A percentile compares a stretch with the other conserved stretches of the same genome.
These are phyloP conservation scores for Trametes cinnabarina DNA, from an alignment of 768 basidiomycete species.

Conservation along the genomic window DNA sequence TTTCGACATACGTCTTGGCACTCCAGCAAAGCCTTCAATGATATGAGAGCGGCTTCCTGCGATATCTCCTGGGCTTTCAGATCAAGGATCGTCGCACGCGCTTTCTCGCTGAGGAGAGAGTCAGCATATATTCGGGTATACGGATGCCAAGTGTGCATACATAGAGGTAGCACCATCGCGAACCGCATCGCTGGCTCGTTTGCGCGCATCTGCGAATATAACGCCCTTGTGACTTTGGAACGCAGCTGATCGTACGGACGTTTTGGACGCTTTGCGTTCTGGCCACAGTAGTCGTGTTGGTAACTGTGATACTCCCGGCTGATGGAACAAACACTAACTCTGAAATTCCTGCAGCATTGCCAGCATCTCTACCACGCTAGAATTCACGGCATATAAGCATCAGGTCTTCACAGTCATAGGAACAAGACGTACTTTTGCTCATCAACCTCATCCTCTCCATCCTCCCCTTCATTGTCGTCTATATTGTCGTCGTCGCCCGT, in stretches of 20 bases:
- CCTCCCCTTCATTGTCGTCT: conserved; percentile 4
- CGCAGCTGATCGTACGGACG: conserved; percentile 18
- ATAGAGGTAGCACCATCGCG: conserved; percentile 23
- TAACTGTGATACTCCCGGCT: too few species aligned
- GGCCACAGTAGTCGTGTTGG: too few species aligned
- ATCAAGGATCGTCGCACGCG: conserved; percentile 19
- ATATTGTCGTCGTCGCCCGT: background rate
- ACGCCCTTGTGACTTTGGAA: conserved; percentile 27
- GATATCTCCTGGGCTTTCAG: conserved; percentile 25
- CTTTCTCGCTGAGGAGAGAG: conserved; percentile 27
- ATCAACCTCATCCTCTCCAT: conserved; percentile 17
- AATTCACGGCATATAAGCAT: too few species aligned
- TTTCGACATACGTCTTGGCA: conserved; percentile 19
- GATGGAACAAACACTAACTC: conserved; percentile 21
- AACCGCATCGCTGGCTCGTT: conserved; percentile 19
- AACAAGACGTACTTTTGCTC: conserved; percentile 6
- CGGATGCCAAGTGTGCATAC: conserved; percentile 5
- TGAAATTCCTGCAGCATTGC: conserved; percentile 27
- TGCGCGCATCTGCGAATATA: conserved; percentile 22
- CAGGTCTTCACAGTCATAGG: too few species aligned
- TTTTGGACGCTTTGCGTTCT: conserved; percentile 29
- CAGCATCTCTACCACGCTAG: conserved; percentile 28
- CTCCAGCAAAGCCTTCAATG: conserved; percentile 16
- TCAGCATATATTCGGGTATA: background rate
- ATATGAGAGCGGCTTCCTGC: conserved; percentile 18